A percentile compares a stretch with the other conserved stretches of the same genome.
Conservation (phyloP, 2,329 filamentous ascomycete genomes). For the Fusarium xylarioides region DNA sequence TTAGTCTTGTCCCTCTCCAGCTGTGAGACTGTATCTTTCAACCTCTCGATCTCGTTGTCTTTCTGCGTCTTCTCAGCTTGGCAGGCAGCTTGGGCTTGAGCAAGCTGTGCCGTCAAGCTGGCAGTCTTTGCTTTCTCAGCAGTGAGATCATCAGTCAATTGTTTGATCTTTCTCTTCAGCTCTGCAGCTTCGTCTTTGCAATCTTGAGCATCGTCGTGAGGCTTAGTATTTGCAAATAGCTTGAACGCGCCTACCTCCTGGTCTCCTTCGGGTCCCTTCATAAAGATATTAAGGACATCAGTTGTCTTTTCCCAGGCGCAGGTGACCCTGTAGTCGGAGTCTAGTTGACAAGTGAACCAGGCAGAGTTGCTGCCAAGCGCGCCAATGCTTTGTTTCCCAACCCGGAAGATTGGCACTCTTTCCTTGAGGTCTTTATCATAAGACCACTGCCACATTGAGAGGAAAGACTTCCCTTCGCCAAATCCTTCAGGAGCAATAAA, state of each 20-base stretch:
- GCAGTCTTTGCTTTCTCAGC: background rate
- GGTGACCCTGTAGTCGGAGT: constrained; percentile 10
- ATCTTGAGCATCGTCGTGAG: background rate
- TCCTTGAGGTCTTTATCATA: background rate
- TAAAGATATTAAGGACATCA: background rate
- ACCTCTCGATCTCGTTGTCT: background rate
- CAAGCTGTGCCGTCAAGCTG: background rate
- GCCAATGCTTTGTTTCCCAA: background rate
- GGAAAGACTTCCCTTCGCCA: constrained; percentile 19
- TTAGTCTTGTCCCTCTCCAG: background rate
- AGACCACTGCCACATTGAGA: constrained; percentile 29
- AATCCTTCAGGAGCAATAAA: constrained; percentile 30
- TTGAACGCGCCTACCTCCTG: background rate
- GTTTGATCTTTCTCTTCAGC: background rate
- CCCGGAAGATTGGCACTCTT: constrained; percentile 9
- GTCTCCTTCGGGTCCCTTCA: background rate
- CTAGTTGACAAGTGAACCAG: constrained; percentile 10
- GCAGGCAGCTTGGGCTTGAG: background rate
- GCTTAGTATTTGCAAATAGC: constrained; percentile 14
- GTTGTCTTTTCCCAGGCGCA: constrained; percentile 22
- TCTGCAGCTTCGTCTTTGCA: background rate
- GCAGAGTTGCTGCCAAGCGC: background rate
- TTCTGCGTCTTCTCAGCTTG: background rate
- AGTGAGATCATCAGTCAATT: background rate
- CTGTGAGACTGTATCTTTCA: background rate